Evolutionary conservation across 139 green algal species (phyloP), one percentile per base, ranked within the genome.

Genomic region (Chlamydomonas urium): DNA sequence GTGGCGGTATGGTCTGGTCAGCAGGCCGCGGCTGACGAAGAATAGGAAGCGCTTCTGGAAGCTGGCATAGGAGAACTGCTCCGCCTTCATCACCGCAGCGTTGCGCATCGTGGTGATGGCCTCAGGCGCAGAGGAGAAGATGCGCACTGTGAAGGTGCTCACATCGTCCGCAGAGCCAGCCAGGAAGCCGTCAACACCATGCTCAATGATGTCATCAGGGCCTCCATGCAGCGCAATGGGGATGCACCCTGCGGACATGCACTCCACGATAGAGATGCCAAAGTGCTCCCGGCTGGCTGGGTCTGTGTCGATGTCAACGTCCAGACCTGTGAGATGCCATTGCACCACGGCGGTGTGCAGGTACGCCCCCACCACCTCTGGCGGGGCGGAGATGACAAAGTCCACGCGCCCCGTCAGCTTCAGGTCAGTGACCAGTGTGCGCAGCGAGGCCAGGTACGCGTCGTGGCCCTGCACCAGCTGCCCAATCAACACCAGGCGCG

Each of bases 191-290:
- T 38, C 31, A 8, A 36, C n/a, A 6, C 58, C 58, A 23, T 65
- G 58, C 58, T 65, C 21, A 29, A 65, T 65, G 26, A 65, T 65
- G 58, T 65, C 58, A 6, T 10, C n/a, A 19, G 58, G 21, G 29
- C 58, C 58, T 24, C 58, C 58, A 14, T 8, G 4, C 23, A 62
- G 87, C 10, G 88, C 93, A 32, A 98, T 93, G 34, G 93, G 89
- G 19, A 97, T 83, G 8, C 87, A 85, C 0, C 92, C 92, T 47
- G 92, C 90, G 19, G 94, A 94, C 93, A 98, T 98, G 84, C 97
- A 98, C 85, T 98, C 93, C 28, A 99, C 95, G 5, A 98, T 85
- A 73, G 84, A 88, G 79, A 99, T 99, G 65, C 95, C 95, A 85
- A 99, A 99, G 88, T 99, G 95, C 76, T 99, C 95, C 32, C 37